Conservation (phyloP, 352 stramenopile genomes). For the Pythium rhizo-oryzae region DNA sequence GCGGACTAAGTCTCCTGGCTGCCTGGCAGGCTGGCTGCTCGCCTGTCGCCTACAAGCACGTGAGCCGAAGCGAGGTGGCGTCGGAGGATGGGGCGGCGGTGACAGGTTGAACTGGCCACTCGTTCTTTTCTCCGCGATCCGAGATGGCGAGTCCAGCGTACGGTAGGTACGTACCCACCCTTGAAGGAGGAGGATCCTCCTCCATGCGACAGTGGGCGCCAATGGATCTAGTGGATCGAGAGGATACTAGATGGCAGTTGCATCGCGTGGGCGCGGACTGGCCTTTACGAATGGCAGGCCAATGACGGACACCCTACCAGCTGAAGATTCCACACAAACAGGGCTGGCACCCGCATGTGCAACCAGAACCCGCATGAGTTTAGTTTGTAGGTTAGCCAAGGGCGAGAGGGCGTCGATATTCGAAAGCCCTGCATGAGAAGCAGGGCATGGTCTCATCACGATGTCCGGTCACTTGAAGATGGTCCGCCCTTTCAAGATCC, state of each 20-base stretch:
- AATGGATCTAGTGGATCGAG: neutral
- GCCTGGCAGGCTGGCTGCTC: too few relatives aligned
- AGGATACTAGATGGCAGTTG: slow-evolving; percentile 14
- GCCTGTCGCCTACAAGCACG: neutral
- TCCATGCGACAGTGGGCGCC: slow-evolving; percentile 8
- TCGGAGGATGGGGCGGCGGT: neutral
- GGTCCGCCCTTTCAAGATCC: slow-evolving; percentile 23
- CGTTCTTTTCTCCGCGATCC: slow-evolving; percentile 11
- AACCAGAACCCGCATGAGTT: too few relatives aligned
- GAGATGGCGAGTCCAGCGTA: neutral
- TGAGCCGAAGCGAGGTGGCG: neutral
- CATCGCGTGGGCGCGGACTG: neutral
- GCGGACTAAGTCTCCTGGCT: slow-evolving; percentile 4
- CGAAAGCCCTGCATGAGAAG: too few relatives aligned
- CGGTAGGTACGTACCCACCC: neutral
- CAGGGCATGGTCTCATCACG: slow-evolving; percentile 13
- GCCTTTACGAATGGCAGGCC: neutral
- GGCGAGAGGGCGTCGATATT: neutral
- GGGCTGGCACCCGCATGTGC: too few relatives aligned
- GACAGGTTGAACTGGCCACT: slow-evolving; percentile 20
- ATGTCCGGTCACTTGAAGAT: slow-evolving; percentile 5
- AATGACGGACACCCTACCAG: neutral
- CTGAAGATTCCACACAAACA: slow-evolving; percentile 10
- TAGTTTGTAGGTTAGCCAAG: too few relatives aligned
- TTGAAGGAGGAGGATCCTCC: neutral